These are phyloP conservation scores for Globisporangium middletonii DNA, from an alignment of 352 stramenopile species.

Conservation along the genomic window DNA sequence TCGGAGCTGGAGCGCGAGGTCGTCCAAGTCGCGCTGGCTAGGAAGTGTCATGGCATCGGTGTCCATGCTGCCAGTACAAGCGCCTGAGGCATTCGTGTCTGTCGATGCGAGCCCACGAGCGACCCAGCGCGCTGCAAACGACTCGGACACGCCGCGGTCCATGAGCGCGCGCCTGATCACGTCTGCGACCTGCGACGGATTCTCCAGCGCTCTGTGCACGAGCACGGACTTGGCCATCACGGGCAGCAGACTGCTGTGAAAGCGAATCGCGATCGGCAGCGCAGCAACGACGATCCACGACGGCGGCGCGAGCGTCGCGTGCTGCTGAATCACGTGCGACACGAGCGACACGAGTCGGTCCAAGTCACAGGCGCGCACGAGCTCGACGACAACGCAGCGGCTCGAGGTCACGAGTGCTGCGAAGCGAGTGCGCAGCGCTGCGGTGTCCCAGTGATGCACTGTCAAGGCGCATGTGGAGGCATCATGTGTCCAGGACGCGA, in stretches of 20 bases:
- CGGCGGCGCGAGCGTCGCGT: constrained; percentile 39
- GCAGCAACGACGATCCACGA: constrained; percentile 43
- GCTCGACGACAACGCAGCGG: constrained; percentile 33
- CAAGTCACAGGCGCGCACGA: constrained; percentile 22
- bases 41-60: not conserved
- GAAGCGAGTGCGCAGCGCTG: constrained; percentile 11
- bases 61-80: too few relatives aligned
- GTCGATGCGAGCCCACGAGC: constrained; percentile 1
- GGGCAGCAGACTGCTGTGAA: constrained; percentile 25
- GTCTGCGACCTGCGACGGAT: not conserved
- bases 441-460: constrained; percentile 8
- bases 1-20: constrained; percentile 1
- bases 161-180: constrained; percentile 7
- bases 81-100: not conserved
- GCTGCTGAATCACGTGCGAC: constrained; percentile 45
- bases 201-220: constrained; percentile 1
- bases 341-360: constrained; percentile 30
- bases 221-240: constrained; percentile 17
- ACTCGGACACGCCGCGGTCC: constrained; percentile 14
- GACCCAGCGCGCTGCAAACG: constrained; percentile 11
- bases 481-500: constrained; percentile 5
- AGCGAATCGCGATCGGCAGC: constrained; percentile 18
- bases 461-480: constrained; percentile 4
- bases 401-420: constrained; percentile 23
- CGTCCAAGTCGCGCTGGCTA: not conserved